Base-by-base conservation (phyloP, 2,329 filamentous ascomycete species). In the Diplodia sapinea region DNA sequence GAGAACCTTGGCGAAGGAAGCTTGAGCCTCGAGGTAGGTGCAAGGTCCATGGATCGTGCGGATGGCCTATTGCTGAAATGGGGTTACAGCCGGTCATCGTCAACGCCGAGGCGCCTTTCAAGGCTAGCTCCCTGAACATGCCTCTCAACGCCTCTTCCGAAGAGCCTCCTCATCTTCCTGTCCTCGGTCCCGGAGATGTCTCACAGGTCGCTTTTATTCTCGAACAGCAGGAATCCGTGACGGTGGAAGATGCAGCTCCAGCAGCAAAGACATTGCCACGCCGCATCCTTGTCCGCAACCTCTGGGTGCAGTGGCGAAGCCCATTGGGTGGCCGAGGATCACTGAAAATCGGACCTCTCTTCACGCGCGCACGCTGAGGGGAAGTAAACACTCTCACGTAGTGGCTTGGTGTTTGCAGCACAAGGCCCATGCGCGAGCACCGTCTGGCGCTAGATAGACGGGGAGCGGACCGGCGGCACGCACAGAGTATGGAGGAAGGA, bases 1-100 rank as follows among this genome's bases (percentile, higher is more conserved):
- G 95, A 99, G 82, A 99, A 98, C 79, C 91, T 94, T 75, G 92
- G 92, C 56, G 94, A 97, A 76, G 89, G 89, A 54, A 83, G 89
- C 4, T 90, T 98, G 71, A 87, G 91, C 74, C 84, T 99, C 63
- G 92, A 96, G 79, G 85, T 87, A 74, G 31, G 56, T 57, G 56
- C 65, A 23, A 54, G 50, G 36, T 23, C 31, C 47, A 61, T 38
- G 40, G 20, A 49, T 40, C 23, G 64, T 40, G 43, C 52, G 12
- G 20, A 51, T 40, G 51, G 17, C 40, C 33, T 20, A 17, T 50
- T 55, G 26, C 56, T 61, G 50, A 62, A 47, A 61, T 26, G 38
- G 55, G 31, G 36, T 51, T 33, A 29, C 47, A 84, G 82, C 76
- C 79, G 71, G 82, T 84, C 20, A 78, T 77, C 56, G 76, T 86